phyloP scores from a whole-genome alignment of 768 basidiomycete genomes.

The Mycena kentingensis region DNA sequence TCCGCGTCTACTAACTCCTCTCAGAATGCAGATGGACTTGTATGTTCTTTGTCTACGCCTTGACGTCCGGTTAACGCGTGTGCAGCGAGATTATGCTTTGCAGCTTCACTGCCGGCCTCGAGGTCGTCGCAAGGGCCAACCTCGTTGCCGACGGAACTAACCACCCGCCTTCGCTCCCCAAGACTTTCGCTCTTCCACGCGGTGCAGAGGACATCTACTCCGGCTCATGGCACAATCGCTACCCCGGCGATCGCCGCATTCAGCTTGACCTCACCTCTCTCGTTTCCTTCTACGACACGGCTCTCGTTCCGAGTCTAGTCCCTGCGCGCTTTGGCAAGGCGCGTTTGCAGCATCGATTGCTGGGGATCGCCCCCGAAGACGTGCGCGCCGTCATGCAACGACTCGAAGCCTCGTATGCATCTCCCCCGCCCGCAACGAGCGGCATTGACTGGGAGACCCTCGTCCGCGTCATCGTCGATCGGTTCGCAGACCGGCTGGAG shows the following conservation, averaged over 20 bases:
- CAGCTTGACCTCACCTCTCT: slow-evolving; percentile 34
- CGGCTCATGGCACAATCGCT: slow-evolving; percentile 36
- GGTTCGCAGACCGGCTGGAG: slow-evolving; percentile 35
- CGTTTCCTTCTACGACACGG: slow-evolving; percentile 38
- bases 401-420: slow-evolving; percentile 12
- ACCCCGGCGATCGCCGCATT: slow-evolving; percentile 38
- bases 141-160: slow-evolving; percentile 9
- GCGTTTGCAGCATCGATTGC: slow-evolving; percentile 34
- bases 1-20: too few relatives aligned
- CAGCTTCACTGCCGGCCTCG: slow-evolving; percentile 32
- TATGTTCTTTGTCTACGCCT: slow-evolving; percentile 13
- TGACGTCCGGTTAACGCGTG: not conserved
- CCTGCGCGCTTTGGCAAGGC: slow-evolving; percentile 25
- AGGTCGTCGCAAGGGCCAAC: slow-evolving; percentile 24
- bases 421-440: slow-evolving; percentile 16
- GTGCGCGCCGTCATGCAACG: slow-evolving; percentile 9
- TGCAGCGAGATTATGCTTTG: slow-evolving; percentile 41
- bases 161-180: not conserved
- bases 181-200: not conserved
- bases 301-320: slow-evolving; percentile 33
- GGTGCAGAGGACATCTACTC: not conserved
- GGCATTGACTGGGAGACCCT: slow-evolving; percentile 38
- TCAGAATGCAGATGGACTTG: slow-evolving; percentile 34
- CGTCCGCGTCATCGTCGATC: slow-evolving; percentile 30
- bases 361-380: slow-evolving; percentile 30